phyloP scores from a whole-genome alignment of 2,329 filamentous ascomycete species.

The Verticillium nubilum region DNA sequence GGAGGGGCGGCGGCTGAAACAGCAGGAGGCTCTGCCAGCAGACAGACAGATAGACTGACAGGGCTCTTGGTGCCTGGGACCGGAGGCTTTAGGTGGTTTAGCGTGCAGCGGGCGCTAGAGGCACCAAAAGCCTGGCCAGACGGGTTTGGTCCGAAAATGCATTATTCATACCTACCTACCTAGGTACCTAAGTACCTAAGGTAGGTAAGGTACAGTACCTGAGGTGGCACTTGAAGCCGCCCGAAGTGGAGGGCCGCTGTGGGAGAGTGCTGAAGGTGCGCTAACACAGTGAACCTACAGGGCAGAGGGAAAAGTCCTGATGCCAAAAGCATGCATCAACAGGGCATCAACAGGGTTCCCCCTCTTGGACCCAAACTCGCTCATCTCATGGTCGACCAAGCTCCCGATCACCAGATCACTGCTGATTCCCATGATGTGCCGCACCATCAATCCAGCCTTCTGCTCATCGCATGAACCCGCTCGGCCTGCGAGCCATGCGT shows the following conservation, averaged over 20 bases:
- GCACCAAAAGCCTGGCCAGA: not conserved
- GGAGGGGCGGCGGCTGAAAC: not conserved
- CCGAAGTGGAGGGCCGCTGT: too few species aligned
- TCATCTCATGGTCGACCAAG: not conserved
- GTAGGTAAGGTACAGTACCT: too few species aligned
- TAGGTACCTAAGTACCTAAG: too few species aligned
- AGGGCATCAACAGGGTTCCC: not conserved
- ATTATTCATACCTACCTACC: not conserved
- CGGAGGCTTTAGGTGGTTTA: not conserved
- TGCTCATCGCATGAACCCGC: not conserved
- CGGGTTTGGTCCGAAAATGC: not conserved
- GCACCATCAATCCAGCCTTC: not conserved
- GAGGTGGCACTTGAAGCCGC: too few species aligned
- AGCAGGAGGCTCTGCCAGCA: not conserved
- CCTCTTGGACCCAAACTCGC: not conserved
- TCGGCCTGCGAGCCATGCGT: not conserved
- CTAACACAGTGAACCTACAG: too few species aligned
- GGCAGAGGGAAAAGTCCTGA: too few species aligned
- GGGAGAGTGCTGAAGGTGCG: too few species aligned
- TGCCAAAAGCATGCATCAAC: too few species aligned
- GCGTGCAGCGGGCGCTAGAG: not conserved
- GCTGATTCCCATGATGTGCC: not conserved
- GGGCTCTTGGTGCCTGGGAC: not conserved
- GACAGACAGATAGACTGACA: too few species aligned
- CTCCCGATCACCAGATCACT: not conserved